A percentile compares a stretch with the other conserved stretches of the same genome.
Evolutionary conservation across 257 asterid genomes (phyloP).

Genomic region (Eustoma russellianum): DNA sequence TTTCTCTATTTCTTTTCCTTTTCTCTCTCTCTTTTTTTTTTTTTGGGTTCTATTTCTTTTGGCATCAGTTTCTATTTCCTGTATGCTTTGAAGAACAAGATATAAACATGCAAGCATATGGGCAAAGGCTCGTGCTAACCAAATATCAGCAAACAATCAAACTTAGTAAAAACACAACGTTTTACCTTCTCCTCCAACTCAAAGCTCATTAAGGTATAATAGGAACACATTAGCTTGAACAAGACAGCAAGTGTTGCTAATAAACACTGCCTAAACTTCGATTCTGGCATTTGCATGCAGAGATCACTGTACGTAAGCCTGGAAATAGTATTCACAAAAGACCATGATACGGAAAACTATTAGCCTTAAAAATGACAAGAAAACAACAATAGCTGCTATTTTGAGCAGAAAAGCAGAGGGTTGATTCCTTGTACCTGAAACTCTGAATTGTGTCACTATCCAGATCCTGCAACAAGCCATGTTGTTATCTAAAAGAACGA

Average conservation of each 20-base stretch:
- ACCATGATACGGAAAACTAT: constrained; percentile 23
- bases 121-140: too few relatives aligned
- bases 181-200: constrained; percentile 67
- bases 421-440: constrained; percentile 40
- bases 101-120: too few relatives aligned
- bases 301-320: constrained; percentile 98
- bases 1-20: too few relatives aligned
- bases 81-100: too few relatives aligned
- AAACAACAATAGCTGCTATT: constrained; percentile 2
- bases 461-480: constrained; percentile 60
- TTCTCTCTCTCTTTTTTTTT: too few relatives aligned
- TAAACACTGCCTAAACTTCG: constrained; percentile 88
- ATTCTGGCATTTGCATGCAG: constrained; percentile 83
- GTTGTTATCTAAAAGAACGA: constrained; percentile 1
- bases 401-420: constrained; percentile 10
- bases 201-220: constrained; percentile 74
- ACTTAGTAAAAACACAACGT: background rate
- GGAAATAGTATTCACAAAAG: constrained; percentile 17
- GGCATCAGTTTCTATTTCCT: too few relatives aligned
- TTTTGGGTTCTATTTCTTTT: too few relatives aligned
- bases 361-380: constrained; percentile 8
- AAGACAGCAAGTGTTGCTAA: constrained; percentile 73
- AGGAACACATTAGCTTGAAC: constrained; percentile 88
- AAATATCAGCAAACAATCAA: too few relatives aligned
- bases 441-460: constrained; percentile 41